Base-by-base conservation (phyloP, 2,329 filamentous ascomycete genomes). In the Neofusicoccum kwambonambiense region DNA sequence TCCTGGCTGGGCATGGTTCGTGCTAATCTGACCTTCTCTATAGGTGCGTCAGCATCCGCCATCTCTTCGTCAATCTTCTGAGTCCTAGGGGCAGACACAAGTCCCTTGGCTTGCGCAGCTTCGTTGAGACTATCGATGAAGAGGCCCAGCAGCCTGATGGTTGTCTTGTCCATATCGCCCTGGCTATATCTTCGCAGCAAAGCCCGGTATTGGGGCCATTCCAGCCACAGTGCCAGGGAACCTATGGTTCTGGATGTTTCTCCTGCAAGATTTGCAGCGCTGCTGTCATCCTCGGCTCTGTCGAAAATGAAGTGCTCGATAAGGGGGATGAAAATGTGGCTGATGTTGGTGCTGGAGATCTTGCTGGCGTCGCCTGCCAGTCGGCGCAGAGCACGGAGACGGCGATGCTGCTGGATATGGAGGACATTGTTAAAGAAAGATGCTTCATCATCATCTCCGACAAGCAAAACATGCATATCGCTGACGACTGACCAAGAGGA, bases 291-390 rank as follows among this genome's bases (percentile, higher is more conserved):
- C 54, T 92, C 90, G 4, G 86, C 87, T 66, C 90, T 87, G 65
- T 93, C 90, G 73, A 97, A 94, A 27, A 97, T 89, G 73, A 97
- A 98, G 74, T 97, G 93, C 74, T 99, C 95, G 9, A 98, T 83
- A 19, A 99, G 82, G 0, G 95, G 96, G 45, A 99, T 86, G 73
- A 98, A 92, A 72, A 97, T 90, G 17, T 94, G 89, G 65, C 89
- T 89, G 68, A 96, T 84, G 71, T 96, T 96, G 61, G 87, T 87
- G 71, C 91, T 90, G 67, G 85, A 85, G 66, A 99, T 81, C 56
- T 87, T 83, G 12, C 86, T 83, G 64, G 91, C 91, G 67, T 90
- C 89, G 8, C 84, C 80, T 64, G 90, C 88, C 12, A 99, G 82
- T 64, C 92, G 85, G 66, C 91, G 88, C 42, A 99, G 81, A 2